These are phyloP conservation scores for Penicillium sp. DNA, from an alignment of 2,329 filamentous ascomycete species.

Conservation along the genomic window DNA sequence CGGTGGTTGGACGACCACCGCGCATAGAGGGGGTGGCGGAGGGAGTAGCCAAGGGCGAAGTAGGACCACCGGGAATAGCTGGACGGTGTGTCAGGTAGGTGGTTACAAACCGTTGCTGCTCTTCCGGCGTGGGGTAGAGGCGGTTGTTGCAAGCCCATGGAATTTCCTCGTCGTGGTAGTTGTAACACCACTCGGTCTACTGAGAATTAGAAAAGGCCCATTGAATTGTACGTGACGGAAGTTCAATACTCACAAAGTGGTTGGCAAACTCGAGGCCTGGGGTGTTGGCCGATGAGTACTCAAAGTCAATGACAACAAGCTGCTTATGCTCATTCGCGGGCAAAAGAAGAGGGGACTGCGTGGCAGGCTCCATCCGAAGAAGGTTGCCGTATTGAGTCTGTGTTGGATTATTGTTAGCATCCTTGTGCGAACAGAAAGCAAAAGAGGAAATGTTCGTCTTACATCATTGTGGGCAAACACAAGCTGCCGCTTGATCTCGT, in stretches of 20 bases:
- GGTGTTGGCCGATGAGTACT: conserved; percentile 89
- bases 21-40: conserved; percentile 49
- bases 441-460: conserved; percentile 39
- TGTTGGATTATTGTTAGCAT: conserved; percentile 17
- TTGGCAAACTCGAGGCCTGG: conserved; percentile 92
- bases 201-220: conserved; percentile 14
- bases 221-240: background rate
- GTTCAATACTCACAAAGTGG: conserved; percentile 70
- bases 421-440: background rate
- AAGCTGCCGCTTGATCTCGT: conserved; percentile 70
- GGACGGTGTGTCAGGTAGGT: conserved; percentile 85
- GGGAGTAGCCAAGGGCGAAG: conserved; percentile 33
- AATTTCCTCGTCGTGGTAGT: conserved; percentile 76
- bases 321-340: conserved; percentile 95
- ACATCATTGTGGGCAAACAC: conserved; percentile 99
- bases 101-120: conserved; percentile 82
- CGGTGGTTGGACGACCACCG: conserved; percentile 53
- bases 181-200: conserved; percentile 91
- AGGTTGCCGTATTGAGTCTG: conserved; percentile 99
- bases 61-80: conserved; percentile 39
- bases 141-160: conserved; percentile 69
- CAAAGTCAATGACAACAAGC: conserved; percentile 95
- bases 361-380: conserved; percentile 69
- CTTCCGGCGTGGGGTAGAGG: conserved; percentile 74
- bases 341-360: conserved; percentile 80